phyloP scores from a whole-genome alignment of 371 early-diverging fungal species.

The Rhizopus sp. region DNA sequence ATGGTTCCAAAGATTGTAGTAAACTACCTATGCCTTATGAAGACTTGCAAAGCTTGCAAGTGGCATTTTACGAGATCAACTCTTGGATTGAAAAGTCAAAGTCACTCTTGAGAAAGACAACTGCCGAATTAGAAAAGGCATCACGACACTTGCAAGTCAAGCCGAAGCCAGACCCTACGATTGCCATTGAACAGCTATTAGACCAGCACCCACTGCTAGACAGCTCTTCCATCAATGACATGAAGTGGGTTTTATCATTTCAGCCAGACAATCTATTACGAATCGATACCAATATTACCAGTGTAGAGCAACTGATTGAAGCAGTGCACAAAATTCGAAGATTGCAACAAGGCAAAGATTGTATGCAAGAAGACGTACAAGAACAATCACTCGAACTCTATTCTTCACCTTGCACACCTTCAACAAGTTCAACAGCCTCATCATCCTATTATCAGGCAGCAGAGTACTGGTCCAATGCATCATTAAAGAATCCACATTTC shows the following conservation, averaged over 20 bases:
- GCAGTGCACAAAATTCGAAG: constrained; percentile 37
- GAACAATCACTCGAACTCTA: constrained; percentile 7
- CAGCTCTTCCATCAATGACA: constrained; percentile 4
- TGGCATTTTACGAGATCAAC: constrained; percentile 52
- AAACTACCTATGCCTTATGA: not conserved
- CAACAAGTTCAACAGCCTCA: constrained; percentile 3
- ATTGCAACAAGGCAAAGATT: constrained; percentile 14
- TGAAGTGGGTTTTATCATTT: constrained; percentile 39
- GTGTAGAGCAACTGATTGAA: constrained; percentile 38
- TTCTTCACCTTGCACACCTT: constrained; percentile 11
- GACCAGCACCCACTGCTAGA: not conserved
- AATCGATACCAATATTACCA: constrained; percentile 43
- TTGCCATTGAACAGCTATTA: not conserved
- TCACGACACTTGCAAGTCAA: constrained; percentile 34
- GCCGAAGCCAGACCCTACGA: constrained; percentile 11
- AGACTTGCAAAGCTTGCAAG: constrained; percentile 25
- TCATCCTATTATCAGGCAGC: constrained; percentile 13
- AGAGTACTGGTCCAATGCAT: constrained; percentile 27
- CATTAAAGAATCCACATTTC: constrained; percentile 19
- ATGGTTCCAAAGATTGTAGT: no score
- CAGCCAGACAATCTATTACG: constrained; percentile 37
- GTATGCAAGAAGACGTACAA: constrained; percentile 4
- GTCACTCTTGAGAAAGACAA: constrained; percentile 43
- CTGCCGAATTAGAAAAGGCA: constrained; percentile 49
- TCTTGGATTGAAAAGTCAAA: constrained; percentile 56